These are phyloP conservation scores for Saksenaea vasiformis DNA, from an alignment of 371 early-diverging fungal genomes.

Conservation along the genomic window DNA sequence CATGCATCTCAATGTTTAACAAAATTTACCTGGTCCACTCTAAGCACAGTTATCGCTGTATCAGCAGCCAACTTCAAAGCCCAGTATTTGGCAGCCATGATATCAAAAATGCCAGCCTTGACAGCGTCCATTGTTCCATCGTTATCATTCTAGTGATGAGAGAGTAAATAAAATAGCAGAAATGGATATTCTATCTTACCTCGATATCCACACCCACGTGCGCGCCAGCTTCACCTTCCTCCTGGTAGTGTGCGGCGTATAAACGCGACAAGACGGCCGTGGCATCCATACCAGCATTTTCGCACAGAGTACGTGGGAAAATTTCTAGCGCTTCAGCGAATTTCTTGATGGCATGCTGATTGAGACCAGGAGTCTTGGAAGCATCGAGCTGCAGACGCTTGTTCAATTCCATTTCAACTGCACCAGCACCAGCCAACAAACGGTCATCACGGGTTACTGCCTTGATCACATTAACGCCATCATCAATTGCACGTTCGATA, in stretches of 20 bases:
- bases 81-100: constrained; percentile 79
- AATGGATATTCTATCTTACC: constrained; percentile 21
- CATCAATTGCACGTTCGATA: constrained; percentile 97
- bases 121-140: constrained; percentile 81
- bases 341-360: constrained; percentile 95
- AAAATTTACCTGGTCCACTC: constrained; percentile 87
- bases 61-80: constrained; percentile 91
- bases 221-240: constrained; percentile 52
- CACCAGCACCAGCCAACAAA: constrained; percentile 95
- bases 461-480: constrained; percentile 97
- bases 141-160: constrained; percentile 53
- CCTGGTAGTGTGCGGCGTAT: constrained; percentile 91
- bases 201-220: constrained; percentile 82
- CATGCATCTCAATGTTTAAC: background rate
- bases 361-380: constrained; percentile 90
- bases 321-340: constrained; percentile 97
- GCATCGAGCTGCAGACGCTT: constrained; percentile 71
- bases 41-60: constrained; percentile 90
- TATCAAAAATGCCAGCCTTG: constrained; percentile 79
- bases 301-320: constrained; percentile 93
- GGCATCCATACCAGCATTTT: constrained; percentile 96
- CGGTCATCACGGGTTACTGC: constrained; percentile 88
- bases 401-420: constrained; percentile 93
- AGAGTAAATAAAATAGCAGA: too few relatives aligned
- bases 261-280: constrained; percentile 92